Evolutionary conservation across 768 basidiomycete species (phyloP), one percentile per base, ranked within the genome.

Genomic region (Kockovaella imperatae): DNA sequence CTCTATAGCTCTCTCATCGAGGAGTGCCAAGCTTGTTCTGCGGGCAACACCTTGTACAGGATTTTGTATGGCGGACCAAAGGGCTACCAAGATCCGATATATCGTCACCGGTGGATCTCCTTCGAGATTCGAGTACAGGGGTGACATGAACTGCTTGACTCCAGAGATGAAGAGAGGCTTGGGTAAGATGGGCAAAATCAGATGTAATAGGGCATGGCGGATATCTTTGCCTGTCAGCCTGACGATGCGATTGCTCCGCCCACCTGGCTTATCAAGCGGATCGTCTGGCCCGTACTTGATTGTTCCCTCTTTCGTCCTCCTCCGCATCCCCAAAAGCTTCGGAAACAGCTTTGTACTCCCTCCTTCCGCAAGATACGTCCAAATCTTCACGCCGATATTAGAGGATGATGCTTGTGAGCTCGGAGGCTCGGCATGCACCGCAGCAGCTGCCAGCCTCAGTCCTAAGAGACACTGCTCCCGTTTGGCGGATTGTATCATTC

Each of bases 211-310:
- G 8, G 60, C 46, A 50, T 70, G 69, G 29, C 69, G 60, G 35
- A 68, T 62, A 42, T 70, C 69, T 68, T 4, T 2, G 11, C 25
- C 24, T 13, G 30, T 36, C 31, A 35, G 23, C 36, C 18, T 15
- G 46, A 15, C 45, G 45, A 29, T 47, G 25, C 5, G 43, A 17
- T n/a, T 18, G 8, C n/a, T 36, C n/a, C 34, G 45, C 69, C 38
- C 36, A 67, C 69, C 69, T 15, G 67, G 69, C 48, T 54, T 58
- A 38, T 70, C 69, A 23, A 68, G 35, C 0, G 69, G 69, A 52
- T 70, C 67, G 11, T 47, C 49, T 20, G 56, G 54, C 8, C 63
- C 61, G 34, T 68, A 67, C 10, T 54, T 56, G 2, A 54, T 50
- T 35, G 47, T 45, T 15, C 64, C 64, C 18, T 66, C 64, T 44